These are phyloP conservation scores for Coix lacrymajobi DNA, from an alignment of 176 grass and related monocot genomes.

Conservation along the genomic window DNA sequence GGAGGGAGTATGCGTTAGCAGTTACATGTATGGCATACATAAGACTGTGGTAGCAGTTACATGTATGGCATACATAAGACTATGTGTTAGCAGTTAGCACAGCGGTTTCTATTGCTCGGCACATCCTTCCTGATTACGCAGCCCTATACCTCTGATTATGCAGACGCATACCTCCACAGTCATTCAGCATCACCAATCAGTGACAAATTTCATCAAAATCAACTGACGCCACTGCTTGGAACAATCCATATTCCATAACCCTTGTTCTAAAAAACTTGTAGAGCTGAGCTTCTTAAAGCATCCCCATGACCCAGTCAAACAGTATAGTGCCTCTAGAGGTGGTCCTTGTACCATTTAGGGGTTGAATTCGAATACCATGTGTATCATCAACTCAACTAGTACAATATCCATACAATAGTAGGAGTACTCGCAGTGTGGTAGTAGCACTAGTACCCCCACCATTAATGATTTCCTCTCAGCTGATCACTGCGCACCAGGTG, in stretches of 20 bases:
- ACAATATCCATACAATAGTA: conserved; percentile 8
- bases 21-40: conserved; percentile 2
- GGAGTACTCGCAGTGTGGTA: not conserved
- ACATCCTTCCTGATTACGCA: not conserved
- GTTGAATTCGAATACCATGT: not conserved
- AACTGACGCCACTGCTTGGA: not conserved
- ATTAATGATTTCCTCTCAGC: not conserved
- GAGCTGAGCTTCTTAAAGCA: not conserved
- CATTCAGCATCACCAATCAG: not conserved
- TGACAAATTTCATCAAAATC: not conserved
- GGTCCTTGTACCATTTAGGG: conserved; percentile 8
- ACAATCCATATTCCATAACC: not conserved
- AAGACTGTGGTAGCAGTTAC: too few species aligned
- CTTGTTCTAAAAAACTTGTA: not conserved
- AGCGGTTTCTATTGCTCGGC: not conserved
- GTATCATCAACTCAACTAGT: not conserved
- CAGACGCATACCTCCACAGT: not conserved
- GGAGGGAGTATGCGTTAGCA: too few species aligned
- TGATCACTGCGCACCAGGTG: not conserved
- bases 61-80: not conserved
- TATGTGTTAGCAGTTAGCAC: not conserved
- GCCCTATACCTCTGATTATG: not conserved
- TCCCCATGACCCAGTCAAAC: not conserved
- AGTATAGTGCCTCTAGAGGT: not conserved
- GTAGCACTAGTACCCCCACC: not conserved